A percentile compares a stretch with the other conserved stretches of the same genome.
phyloP scores from a whole-genome alignment of 306 rosid genomes.

The Ceratonia siliqua region DNA sequence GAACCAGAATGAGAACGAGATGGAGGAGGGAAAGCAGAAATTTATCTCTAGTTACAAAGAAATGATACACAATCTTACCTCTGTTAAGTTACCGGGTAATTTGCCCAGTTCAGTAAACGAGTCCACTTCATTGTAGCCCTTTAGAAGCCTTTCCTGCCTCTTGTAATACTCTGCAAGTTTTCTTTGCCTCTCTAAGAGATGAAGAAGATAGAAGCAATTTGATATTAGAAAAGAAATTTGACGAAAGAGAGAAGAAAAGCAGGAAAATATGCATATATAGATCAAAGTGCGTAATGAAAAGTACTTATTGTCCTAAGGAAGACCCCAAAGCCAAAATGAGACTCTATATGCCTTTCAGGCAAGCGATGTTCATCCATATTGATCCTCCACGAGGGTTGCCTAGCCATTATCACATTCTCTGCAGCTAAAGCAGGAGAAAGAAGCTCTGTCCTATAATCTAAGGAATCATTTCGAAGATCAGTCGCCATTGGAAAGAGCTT shows the following conservation, averaged over 20 bases:
- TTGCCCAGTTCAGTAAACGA: conserved; percentile 58
- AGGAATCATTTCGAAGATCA: conserved; percentile 53
- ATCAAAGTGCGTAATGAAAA: neutral
- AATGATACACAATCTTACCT: conserved; percentile 38
- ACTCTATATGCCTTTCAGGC: conserved; percentile 51
- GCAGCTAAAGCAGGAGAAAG: conserved; percentile 59
- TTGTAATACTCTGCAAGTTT: conserved; percentile 72
- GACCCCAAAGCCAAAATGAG: conserved; percentile 60
- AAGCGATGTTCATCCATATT: conserved; percentile 59
- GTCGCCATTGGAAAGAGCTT: neutral
- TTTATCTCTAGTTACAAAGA: too few relatives aligned
- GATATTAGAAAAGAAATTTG: conserved; percentile 4
- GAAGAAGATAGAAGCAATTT: neutral
- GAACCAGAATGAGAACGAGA: too few relatives aligned
- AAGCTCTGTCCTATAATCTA: conserved; percentile 69
- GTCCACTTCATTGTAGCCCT: conserved; percentile 79
- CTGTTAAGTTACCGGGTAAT: conserved; percentile 55
- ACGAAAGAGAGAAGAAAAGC: neutral
- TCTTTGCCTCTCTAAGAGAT: conserved; percentile 59
- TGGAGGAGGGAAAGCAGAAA: too few relatives aligned
- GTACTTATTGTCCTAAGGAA: conserved; percentile 55
- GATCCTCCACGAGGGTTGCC: conserved; percentile 83
- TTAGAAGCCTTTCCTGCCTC: conserved; percentile 71
- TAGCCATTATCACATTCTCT: conserved; percentile 44
- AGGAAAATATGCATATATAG: neutral